Percentiles rank a stretch among this genome's conserved stretches.
phyloP scores from a whole-genome alignment of 2,329 filamentous ascomycete species.

The Pseudocercospora macadamiae region DNA sequence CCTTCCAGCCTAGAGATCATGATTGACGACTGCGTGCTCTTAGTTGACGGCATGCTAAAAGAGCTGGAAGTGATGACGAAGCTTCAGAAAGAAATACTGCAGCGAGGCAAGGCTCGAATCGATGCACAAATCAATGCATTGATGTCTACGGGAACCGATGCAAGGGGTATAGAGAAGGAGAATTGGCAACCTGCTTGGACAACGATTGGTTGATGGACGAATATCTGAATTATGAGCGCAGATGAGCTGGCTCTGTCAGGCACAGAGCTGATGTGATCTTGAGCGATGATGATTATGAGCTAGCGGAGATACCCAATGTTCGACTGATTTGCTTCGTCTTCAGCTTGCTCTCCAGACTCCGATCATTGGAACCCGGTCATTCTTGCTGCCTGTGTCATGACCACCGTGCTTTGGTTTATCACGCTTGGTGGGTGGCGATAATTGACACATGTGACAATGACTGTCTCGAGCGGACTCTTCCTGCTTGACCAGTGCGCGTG shows the following conservation, averaged over 20 bases:
- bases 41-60: conserved; percentile 63
- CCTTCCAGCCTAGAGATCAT: conserved; percentile 52
- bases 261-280: neutral
- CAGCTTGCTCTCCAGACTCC: neutral
- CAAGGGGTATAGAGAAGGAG: conserved; percentile 18
- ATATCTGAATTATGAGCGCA: conserved; percentile 10
- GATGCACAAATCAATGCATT: conserved; percentile 33
- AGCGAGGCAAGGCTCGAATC: conserved; percentile 64
- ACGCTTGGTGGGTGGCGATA: too few relatives aligned
- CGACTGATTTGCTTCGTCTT: neutral
- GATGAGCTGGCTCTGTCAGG: neutral
- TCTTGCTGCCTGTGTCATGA: too few relatives aligned
- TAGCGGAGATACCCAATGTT: conserved; percentile 4
- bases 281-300: neutral
- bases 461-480: too few relatives aligned
- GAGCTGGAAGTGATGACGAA: conserved; percentile 65
- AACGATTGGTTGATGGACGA: conserved; percentile 11
- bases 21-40: conserved; percentile 50
- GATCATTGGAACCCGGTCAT: too few relatives aligned
- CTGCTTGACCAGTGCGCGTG: too few relatives aligned
- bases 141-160: conserved; percentile 8
- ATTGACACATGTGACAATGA: too few relatives aligned
- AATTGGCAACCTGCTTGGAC: conserved; percentile 36
- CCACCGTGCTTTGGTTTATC: too few relatives aligned
- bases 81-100: conserved; percentile 62